A percentile compares a stretch with the other conserved stretches of the same genome.
These are phyloP conservation scores for Coemansia erecta DNA, from an alignment of 192 early-diverging fungal genomes.

Conservation along the genomic window DNA sequence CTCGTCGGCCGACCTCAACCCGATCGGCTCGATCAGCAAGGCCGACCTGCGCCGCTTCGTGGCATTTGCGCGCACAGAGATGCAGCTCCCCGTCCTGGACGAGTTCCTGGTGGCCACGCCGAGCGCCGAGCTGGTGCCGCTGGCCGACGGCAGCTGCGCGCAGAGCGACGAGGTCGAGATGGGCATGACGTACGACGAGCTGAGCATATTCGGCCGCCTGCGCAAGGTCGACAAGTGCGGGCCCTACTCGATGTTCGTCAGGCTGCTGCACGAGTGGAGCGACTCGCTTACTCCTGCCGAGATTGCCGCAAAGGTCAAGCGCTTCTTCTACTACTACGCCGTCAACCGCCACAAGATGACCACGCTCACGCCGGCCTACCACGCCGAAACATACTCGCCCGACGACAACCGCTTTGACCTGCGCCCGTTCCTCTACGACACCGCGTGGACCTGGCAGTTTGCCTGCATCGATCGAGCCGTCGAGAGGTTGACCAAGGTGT, in stretches of 20 bases:
- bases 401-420: slow-evolving; percentile 98
- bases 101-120: slow-evolving; percentile 84
- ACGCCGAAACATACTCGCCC: slow-evolving; percentile 91
- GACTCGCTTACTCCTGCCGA: slow-evolving; percentile 32
- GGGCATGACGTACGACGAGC: slow-evolving; percentile 97
- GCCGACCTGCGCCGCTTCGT: slow-evolving; percentile 84
- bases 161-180: slow-evolving; percentile 96
- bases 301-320: slow-evolving; percentile 91
- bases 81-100: slow-evolving; percentile 66
- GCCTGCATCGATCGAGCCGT: slow-evolving; percentile 70
- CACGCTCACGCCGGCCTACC: slow-evolving; percentile 91
- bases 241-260: slow-evolving; percentile 92
- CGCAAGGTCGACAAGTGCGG: slow-evolving; percentile 87
- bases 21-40: slow-evolving; percentile 94
- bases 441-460: slow-evolving; percentile 94
- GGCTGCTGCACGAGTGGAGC: slow-evolving; percentile 79
- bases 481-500: slow-evolving; percentile 5
- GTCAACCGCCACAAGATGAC: slow-evolving; percentile 99
- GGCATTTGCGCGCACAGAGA: slow-evolving; percentile 60
- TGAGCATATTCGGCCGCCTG: slow-evolving; percentile 85
- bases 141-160: slow-evolving; percentile 66
- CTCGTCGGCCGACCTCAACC: slow-evolving; percentile 94
- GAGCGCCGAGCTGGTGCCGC: slow-evolving; percentile 95
- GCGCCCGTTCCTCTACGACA: slow-evolving; percentile 93
- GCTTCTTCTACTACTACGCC: slow-evolving; percentile 94